Evolutionary conservation across 768 basidiomycete species (phyloP).

Genomic region (Royoungia palumana): DNA sequence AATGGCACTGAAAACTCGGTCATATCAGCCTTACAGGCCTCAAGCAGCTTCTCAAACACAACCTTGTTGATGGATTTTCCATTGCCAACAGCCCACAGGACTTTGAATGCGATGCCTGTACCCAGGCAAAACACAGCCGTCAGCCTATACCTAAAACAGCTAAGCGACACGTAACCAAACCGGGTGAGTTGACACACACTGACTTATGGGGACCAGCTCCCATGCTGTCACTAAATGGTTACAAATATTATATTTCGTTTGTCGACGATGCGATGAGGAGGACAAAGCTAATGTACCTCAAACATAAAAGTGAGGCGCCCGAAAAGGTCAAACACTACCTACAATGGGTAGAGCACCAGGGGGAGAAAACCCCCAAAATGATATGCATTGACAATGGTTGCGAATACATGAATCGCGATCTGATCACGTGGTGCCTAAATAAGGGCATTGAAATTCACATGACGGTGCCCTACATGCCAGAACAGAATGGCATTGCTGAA

Average conservation of each 20-base stretch:
- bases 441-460: slow-evolving; percentile 32
- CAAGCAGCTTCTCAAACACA: neutral
- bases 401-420: slow-evolving; percentile 27
- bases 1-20: neutral
- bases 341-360: slow-evolving; percentile 10
- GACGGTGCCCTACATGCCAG: slow-evolving; percentile 35
- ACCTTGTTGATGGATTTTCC: neutral
- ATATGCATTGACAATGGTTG: slow-evolving; percentile 31
- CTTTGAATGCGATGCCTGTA: slow-evolving; percentile 2
- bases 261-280: neutral
- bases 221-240: fast-evolving
- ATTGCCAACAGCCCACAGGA: neutral
- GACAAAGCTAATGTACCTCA: neutral
- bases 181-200: neutral
- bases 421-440: slow-evolving; percentile 18
- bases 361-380: neutral
- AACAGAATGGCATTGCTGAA: slow-evolving; percentile 40
- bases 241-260: neutral
- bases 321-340: neutral
- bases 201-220: slow-evolving; percentile 5
- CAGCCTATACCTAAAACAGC: neutral
- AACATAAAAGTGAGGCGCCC: neutral
- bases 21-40: neutral
- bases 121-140: neutral
- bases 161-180: too few species aligned